Conservation (phyloP, 108 stramenopile genomes). For the Conticribra guillardii region DNA sequence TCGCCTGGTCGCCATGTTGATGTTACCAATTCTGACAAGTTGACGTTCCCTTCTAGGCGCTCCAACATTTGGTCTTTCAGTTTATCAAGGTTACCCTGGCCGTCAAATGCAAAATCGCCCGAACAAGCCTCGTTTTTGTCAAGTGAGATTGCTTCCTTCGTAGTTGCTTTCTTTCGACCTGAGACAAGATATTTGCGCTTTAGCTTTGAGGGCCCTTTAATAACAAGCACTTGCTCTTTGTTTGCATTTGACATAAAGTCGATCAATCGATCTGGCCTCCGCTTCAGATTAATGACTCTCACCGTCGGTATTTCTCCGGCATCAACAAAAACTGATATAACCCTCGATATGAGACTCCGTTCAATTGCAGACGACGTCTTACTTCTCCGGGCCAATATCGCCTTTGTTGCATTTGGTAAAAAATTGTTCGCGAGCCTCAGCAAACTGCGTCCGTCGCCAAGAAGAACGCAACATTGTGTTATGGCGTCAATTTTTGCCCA, state of each 20-base stretch:
- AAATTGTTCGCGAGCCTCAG: conserved; percentile 26
- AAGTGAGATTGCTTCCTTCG: background rate
- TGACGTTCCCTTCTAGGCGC: conserved; percentile 29
- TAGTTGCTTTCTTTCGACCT: background rate
- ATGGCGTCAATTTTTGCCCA: conserved; percentile 26
- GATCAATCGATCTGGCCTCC: conserved; percentile 63
- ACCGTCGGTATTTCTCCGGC: conserved; percentile 47
- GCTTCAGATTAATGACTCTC: conserved; percentile 73
- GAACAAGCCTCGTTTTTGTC: conserved; percentile 35
- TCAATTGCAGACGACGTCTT: background rate
- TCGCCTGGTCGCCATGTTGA: conserved; percentile 77
- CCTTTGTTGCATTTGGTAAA: conserved; percentile 12
- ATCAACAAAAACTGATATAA: conserved; percentile 38
- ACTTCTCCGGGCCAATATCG: background rate
- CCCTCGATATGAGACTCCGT: conserved; percentile 9
- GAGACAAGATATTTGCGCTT: conserved; percentile 6
- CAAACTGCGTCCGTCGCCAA: conserved; percentile 38
- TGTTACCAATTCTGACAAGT: conserved; percentile 54
- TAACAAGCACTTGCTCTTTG: conserved; percentile 52
- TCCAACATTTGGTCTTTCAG: conserved; percentile 42
- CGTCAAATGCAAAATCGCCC: conserved; percentile 76
- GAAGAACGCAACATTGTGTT: conserved; percentile 49
- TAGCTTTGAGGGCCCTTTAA: conserved; percentile 53
- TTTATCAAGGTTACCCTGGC: conserved; percentile 43
- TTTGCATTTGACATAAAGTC: conserved; percentile 65